Evolutionary conservation across 1,284 basidiomycete species (phyloP), one percentile per base, ranked within the genome.

Genomic region (Xerocomus subilludens): DNA sequence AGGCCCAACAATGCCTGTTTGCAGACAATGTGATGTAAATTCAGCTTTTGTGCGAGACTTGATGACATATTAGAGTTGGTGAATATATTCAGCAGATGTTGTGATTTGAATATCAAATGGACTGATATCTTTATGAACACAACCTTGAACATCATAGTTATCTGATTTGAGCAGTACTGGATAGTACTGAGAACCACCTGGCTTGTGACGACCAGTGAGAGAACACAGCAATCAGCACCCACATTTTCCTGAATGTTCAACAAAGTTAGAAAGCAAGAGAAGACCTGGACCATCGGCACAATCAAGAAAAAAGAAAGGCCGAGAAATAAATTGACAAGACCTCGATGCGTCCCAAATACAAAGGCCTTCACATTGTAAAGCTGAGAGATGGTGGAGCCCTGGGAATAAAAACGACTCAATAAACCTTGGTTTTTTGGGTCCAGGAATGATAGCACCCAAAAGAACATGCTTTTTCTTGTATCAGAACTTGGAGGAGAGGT

Each of bases 401-500:
- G 69, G 65, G 32, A 30, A 75, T 3, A 76, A 56, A 18, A 75
- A 76, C 0, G 35, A 76, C 18, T 76, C 27, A 3, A 76, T 55
- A n/a, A 30, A 25, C 13, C 70, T 65, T 11, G 68, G 75, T 16
- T 76, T 76, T 7, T 76, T 76, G 0, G 65, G 74, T 10, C 75
- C 70, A 42, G 74, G 71, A 20, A 76, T 76, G 21, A 76, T 68
- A 14, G 21, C 21, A 4, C 74, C 68, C 11, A 62, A 68, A 3
- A 76, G 42, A n/a, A 76, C 62, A 14, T 53, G 45, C 5, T 56
- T 53, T 23, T 76, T 73, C 27, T 69, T 65, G 59, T 76, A 76
- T 1, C 11, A 20, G 16, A 56, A 2, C 2, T 76, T 38, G 1
- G 74, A 65, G 5, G 56, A 5, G 7, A 59, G 67, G 9, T 76